phyloP scores from a whole-genome alignment of 2,329 filamentous ascomycete genomes.

The Cercospora zeina region DNA sequence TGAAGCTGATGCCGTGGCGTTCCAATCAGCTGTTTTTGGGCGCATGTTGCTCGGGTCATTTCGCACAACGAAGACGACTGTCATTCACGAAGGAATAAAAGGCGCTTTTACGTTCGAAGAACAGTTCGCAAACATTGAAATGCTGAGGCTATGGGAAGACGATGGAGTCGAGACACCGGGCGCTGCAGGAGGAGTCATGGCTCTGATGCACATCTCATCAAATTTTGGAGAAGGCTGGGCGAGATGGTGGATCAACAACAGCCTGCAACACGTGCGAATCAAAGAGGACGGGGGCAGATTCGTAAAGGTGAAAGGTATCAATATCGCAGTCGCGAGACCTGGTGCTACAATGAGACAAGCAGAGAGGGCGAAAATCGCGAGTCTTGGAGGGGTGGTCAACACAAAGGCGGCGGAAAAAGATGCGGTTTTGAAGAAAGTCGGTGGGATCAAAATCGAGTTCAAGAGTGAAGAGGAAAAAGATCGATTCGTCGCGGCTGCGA shows the following conservation, averaged over 20 bases:
- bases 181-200: constrained; percentile 46
- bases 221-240: constrained; percentile 48
- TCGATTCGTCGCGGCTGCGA: constrained; percentile 44
- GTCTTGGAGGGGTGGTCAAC: constrained; percentile 35
- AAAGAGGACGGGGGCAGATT: constrained; percentile 45
- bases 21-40: constrained; percentile 52
- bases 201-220: constrained; percentile 48
- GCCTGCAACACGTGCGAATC: constrained; percentile 42
- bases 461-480: constrained; percentile 46
- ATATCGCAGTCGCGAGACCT: constrained; percentile 42
- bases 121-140: constrained; percentile 53
- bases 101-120: constrained; percentile 49
- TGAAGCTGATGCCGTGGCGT: constrained; percentile 41
- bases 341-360: constrained; percentile 19
- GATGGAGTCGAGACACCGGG: constrained; percentile 38
- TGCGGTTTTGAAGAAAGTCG: constrained; percentile 41
- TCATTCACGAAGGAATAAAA: constrained; percentile 48
- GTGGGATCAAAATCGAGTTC: constrained; percentile 49
- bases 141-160: constrained; percentile 51
- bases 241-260: constrained; percentile 49
- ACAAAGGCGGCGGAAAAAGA: constrained; percentile 26
- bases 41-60: constrained; percentile 47
- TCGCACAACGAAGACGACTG: constrained; percentile 48
- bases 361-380: constrained; percentile 18
- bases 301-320: constrained; percentile 48